phyloP scores from a whole-genome alignment of 2,329 filamentous ascomycete genomes.

The Neopestalotiopsis sp. region DNA sequence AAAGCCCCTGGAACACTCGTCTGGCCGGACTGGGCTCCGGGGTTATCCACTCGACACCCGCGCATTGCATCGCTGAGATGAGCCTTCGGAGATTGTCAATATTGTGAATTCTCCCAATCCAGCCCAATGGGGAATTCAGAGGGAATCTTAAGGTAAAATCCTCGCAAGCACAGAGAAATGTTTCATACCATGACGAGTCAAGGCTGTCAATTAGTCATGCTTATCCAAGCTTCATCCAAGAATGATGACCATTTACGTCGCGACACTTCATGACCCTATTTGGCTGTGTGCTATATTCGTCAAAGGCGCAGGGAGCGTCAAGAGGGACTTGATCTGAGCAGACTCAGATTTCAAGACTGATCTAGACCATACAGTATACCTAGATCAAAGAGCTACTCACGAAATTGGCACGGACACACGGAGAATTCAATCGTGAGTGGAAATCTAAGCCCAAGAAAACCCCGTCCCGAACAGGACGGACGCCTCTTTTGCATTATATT shows the following conservation, averaged over 20 bases:
- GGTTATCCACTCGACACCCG: background rate
- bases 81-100: background rate
- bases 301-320: too few relatives aligned
- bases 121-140: background rate
- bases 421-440: background rate
- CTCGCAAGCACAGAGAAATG: background rate
- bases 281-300: too few relatives aligned
- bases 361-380: too few relatives aligned
- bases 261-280: too few relatives aligned
- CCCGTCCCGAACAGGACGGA: background rate
- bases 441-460: background rate
- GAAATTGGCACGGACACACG: too few relatives aligned
- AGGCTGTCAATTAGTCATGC: too few relatives aligned
- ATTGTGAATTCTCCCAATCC: background rate
- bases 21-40: background rate
- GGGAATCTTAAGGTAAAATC: background rate
- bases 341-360: too few relatives aligned
- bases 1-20: background rate
- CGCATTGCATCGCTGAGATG: background rate
- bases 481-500: slow-evolving; percentile 4
- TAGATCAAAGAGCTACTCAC: too few relatives aligned
- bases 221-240: too few relatives aligned
- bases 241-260: too few relatives aligned
- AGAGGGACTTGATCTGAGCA: too few relatives aligned
- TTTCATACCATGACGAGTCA: too few relatives aligned